Evolutionary conservation across 2,329 filamentous ascomycete species (phyloP), one percentile per base, ranked within the genome.

Genomic region (Albophoma yamanashiensis): DNA sequence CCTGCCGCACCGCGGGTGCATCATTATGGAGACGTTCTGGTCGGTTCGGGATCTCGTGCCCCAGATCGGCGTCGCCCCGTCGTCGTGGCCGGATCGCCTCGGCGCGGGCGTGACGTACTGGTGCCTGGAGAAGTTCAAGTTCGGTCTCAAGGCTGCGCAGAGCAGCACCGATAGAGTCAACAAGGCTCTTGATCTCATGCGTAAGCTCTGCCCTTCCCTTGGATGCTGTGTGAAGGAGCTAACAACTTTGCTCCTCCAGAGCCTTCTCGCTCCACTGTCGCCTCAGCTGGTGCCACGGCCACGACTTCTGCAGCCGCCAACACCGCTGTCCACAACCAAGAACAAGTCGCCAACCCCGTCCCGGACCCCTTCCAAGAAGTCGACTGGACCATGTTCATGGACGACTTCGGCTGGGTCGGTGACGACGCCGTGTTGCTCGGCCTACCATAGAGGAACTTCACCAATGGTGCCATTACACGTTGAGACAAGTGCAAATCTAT

Each of bases 1-100:
- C 64, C 71, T 84, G 2, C 73, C 80, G 1, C 69, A 72, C 53
- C 76, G 81, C 20, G 73, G 74, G 0, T 70, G 74, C 43, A 72
- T 74, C 60, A 76, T 83, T 61, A 71, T 82, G 53, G 79, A 82
- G 65, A 76, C 76, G 1, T 83, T 75, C 60, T 82, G 76, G 79
- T 73, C 69, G 38, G 69, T 75, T 55, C 71, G 73, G 31, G 70
- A 72, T 60, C 62, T 71, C 57, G 66, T 78, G 59, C 72, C 75
- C 36, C 68, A 69, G 31, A 69, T 73, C 34, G 76, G 78, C 43
- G 73, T 75, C 11, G 72, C 75, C 0, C 75, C 75, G 1, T 69
- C 71, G 15, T 76, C 78, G 42, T 73, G 70, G 68, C 74, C 76
- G 3, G 74, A 78, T 61, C 76, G 81, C 1, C 73, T 82, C 5